Evolutionary conservation across 306 rosid genomes (phyloP), one percentile per base, ranked within the genome.

Genomic region (Gillenia trifoliata): DNA sequence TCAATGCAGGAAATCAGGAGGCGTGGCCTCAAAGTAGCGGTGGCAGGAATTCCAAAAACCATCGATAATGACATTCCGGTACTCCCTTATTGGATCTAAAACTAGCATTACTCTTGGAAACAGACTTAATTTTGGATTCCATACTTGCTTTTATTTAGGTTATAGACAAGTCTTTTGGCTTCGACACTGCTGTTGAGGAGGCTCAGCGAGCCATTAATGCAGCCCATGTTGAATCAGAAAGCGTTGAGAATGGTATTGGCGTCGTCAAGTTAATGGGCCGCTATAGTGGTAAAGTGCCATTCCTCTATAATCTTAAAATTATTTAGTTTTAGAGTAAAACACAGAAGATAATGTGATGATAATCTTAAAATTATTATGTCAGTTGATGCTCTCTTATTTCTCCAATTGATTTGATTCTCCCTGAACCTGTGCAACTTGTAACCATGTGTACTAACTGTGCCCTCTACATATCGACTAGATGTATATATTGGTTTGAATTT

Each of bases 191-290:
- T 1, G 91, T 87, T 36, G 89, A 85, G 80, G 91, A 87, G 79
- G 91, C 91, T 70, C 91, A 87, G 62, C 73, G 91, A 41, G 89
- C 91, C 15, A 87, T 87, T 16, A 88, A 82, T 72, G 89, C 91
- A 45, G 96, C 91, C 1, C 96, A 88, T 38, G 89, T 90, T 57
- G 96, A 90, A 79, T 76, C 96, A 12, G 91, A 85, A 77, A 90
- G 96, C 57, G 2, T 82, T 49, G 96, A 90, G 76, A 88, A 90
- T 82, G 81, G 91, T 50, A 82, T 88, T 52, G 96, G 96, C 1
- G 69, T 90, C 34, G 91, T 90, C 69, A 90, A 90, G 84, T 75
- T 90, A 83, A 90, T 90, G 96, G 89, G 91, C 17, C 93, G 93
- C 80, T 36, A 75, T 22, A 90, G 93, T 75, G 96, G 96, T 90